Evolutionary conservation across 2,329 filamentous ascomycete genomes (phyloP), one percentile per base, ranked within the genome.

Genomic region (Cryphonectria nitschkei): DNA sequence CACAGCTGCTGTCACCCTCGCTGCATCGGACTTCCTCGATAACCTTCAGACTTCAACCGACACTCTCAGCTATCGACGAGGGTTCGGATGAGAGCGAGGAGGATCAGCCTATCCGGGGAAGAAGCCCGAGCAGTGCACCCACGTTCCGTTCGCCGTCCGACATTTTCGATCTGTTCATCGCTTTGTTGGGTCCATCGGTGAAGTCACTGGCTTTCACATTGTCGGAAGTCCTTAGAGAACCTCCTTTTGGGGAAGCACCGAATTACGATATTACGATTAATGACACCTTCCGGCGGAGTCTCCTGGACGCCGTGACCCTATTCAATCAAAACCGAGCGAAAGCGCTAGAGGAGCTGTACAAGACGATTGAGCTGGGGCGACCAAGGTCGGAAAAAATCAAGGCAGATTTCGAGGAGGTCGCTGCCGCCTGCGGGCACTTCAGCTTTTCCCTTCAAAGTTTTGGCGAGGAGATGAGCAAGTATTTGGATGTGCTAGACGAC

Each of bases 391-490:
- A 93, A 67, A 92, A 92, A 73, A 87, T 95, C 11, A 92, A 97
- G 77, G 96, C 95, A 2, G 96, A 98, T 79, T 94, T 97, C 70
- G 96, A 99, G 79, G 96, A 99, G 80, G 95, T 98, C 14, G 95
- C 95, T 56, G 95, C 96, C n/a, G 97, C 95, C 70, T 99, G 96
- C 77, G 95, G 96, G 0, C 95, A 98, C 80, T 99, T 98, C 78
- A 95, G 93, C 78, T 98, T 96, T 79, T 97, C 93, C 60, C 84
- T 99, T 37, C 89, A 96, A 73, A 93, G 96, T 75, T 95, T 98
- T 77, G 95, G 94, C 0, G 93, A 97, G 78, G 94, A 98, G 77
- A 92, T 97, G 82, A 89, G 93, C 74, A 88, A 88, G 16, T 96
- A 97, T 75, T 81, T 99, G 61, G 89, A 93, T 67, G 90, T 96